phyloP scores from a whole-genome alignment of 352 stramenopile species.

The Phytophthora agathidicida region DNA sequence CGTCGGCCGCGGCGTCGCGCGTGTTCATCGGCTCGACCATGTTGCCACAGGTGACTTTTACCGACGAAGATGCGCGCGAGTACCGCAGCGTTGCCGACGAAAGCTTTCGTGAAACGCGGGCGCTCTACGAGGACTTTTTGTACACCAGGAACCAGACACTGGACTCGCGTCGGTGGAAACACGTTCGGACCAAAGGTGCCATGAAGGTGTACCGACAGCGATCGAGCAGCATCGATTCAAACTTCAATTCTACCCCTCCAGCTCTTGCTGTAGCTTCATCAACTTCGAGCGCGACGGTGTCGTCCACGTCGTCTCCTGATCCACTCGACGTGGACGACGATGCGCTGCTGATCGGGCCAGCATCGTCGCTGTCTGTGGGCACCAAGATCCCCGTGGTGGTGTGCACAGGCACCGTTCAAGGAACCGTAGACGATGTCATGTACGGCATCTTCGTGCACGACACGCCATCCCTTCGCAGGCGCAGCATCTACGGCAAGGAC shows the following conservation, averaged over 20 bases:
- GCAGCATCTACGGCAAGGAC: conserved; percentile 39
- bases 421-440: conserved; percentile 58
- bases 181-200: conserved; percentile 30
- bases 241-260: background rate
- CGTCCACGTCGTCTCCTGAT: conserved; percentile 18
- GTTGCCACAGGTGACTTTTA: conserved; percentile 35
- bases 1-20: background rate
- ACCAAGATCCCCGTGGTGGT: conserved; percentile 43
- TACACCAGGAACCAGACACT: conserved; percentile 32
- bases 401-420: conserved; percentile 38
- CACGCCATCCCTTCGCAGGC: conserved; percentile 38
- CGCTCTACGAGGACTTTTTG: conserved; percentile 48
- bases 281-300: background rate
- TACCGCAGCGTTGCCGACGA: conserved; percentile 42
- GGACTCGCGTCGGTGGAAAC: conserved; percentile 41
- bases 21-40: conserved; percentile 20
- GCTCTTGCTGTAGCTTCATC: background rate
- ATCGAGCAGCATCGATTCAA: conserved; percentile 4
- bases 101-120: conserved; percentile 42
- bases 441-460: conserved; percentile 54
- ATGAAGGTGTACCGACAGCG: conserved; percentile 51
- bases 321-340: conserved; percentile 8
- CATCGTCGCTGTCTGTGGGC: conserved; percentile 46
- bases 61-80: conserved; percentile 34
- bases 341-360: conserved; percentile 48